Evolutionary conservation across 225 moss, liverwort and hornwort genomes (phyloP).

Genomic region (Rhytidiadelphus loreus): DNA sequence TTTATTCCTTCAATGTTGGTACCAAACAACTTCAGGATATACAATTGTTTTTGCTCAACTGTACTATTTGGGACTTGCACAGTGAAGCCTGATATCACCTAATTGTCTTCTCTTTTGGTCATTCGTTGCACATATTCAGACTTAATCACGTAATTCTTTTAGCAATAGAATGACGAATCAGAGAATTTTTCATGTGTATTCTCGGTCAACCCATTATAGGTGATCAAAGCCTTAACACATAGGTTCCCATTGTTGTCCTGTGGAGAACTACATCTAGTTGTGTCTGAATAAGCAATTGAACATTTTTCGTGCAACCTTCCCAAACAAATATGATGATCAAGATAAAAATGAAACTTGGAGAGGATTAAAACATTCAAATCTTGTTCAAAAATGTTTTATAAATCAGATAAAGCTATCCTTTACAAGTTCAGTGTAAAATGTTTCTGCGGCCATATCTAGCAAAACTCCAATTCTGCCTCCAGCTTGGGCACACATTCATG

Average conservation of each 20-base stretch:
- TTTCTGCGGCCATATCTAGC: background rate
- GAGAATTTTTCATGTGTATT: background rate
- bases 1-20: background rate
- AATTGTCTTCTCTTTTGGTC: background rate
- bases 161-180: background rate
- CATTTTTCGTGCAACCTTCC: background rate
- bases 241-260: too few species aligned
- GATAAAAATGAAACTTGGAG: background rate
- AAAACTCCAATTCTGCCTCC: background rate
- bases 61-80: background rate
- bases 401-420: background rate
- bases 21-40: background rate
- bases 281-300: background rate
- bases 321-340: background rate
- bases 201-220: background rate
- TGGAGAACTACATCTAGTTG: background rate
- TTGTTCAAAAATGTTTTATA: background rate
- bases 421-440: too few species aligned
- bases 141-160: background rate
- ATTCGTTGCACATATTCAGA: background rate
- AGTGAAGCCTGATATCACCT: background rate
- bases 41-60: background rate
- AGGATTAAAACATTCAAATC: background rate
- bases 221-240: background rate
- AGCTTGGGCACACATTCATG: background rate